Percentiles rank a stretch among this genome's conserved stretches.
Evolutionary conservation across 805 yeast genomes (phyloP).

Genomic region (Cyberlindnera mississippiensis): DNA sequence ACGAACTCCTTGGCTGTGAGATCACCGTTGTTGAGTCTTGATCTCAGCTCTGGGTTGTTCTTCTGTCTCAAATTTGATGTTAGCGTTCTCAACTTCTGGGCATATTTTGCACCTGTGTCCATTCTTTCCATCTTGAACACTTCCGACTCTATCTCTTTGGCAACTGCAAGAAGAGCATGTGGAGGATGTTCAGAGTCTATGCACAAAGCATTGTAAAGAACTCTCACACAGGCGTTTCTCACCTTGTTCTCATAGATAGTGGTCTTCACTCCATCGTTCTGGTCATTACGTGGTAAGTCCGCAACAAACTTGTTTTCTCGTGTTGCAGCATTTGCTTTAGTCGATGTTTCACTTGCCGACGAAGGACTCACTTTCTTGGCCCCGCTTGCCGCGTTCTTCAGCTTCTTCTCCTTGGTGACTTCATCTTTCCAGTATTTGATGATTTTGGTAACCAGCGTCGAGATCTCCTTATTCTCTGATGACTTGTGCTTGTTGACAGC

Average conservation of each 20-base stretch:
- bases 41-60: constrained; percentile 81
- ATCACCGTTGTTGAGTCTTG: constrained; percentile 61
- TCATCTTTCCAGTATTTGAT: constrained; percentile 88
- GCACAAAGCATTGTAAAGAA: constrained; percentile 85
- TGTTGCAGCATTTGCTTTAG: constrained; percentile 8
- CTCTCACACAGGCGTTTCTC: constrained; percentile 79
- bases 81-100: constrained; percentile 80
- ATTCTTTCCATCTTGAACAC: constrained; percentile 60
- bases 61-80: constrained; percentile 86
- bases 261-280: constrained; percentile 75
- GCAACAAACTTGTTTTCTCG: constrained; percentile 38
- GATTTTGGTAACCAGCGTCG: constrained; percentile 71
- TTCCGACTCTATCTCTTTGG: constrained; percentile 69
- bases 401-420: constrained; percentile 60
- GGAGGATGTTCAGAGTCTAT: constrained; percentile 66
- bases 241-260: constrained; percentile 68
- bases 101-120: constrained; percentile 50
- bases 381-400: constrained; percentile 6
- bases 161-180: constrained; percentile 54
- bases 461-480: constrained; percentile 60
- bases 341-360: constrained; percentile 18
- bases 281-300: constrained; percentile 66
- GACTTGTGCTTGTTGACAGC: constrained; percentile 87
- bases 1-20: constrained; percentile 63
- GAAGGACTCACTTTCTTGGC: constrained; percentile 8